Evolutionary conservation across 495 filamentous ascomycete genomes (phyloP).

Genomic region (Hyaloscypha finlandica): DNA sequence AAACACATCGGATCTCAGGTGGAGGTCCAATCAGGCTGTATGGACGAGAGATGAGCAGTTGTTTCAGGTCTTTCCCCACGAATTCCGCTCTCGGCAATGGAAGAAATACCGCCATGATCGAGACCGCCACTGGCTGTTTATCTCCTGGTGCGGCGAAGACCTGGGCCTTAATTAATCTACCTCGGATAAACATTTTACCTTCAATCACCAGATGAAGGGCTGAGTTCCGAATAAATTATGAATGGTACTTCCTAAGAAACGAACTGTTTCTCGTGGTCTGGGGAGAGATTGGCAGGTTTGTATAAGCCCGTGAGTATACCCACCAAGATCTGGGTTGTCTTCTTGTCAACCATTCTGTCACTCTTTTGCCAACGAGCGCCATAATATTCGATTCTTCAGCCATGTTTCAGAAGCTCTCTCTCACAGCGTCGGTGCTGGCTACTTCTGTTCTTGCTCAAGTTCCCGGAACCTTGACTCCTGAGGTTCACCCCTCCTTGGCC

Average conservation of each 20-base stretch:
- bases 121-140: neutral
- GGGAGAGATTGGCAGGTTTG: neutral
- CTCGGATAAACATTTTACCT: neutral
- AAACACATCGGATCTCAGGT: constrained; percentile 1
- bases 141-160: neutral
- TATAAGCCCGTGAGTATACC: constrained; percentile 1
- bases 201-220: neutral
- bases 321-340: neutral
- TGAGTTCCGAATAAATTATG: constrained; percentile 7
- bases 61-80: neutral
- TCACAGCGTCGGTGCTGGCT: constrained; percentile 21
- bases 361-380: neutral
- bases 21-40: neutral
- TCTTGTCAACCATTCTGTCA: neutral
- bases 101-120: neutral
- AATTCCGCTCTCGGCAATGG: neutral
- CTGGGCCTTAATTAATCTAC: neutral
- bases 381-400: neutral
- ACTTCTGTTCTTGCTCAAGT: constrained; percentile 28
- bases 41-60: neutral
- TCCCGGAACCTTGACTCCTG: constrained; percentile 34
- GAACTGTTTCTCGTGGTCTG: neutral
- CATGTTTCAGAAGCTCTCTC: constrained; percentile 1
- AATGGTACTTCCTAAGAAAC: neutral
- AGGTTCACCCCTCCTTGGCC: constrained; percentile 50